These are phyloP conservation scores for Anastatica hierochuntica DNA, from an alignment of 345 rosid genomes.

Conservation along the genomic window DNA sequence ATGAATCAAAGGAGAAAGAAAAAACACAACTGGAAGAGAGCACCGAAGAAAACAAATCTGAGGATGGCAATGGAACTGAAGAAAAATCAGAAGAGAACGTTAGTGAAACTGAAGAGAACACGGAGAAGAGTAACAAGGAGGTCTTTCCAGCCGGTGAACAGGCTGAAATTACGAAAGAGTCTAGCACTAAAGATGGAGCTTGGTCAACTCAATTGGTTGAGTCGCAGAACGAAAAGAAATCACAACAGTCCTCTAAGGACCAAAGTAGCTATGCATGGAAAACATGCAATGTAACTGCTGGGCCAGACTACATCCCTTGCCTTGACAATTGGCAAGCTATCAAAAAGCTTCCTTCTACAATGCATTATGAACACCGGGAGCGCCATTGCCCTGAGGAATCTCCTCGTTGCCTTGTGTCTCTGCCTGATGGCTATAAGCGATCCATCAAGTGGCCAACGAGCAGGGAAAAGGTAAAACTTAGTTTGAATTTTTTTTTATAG, in stretches of 20 bases:
- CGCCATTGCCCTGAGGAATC: conserved; percentile 86
- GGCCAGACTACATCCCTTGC: conserved; percentile 92
- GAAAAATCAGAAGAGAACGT: conserved; percentile 17
- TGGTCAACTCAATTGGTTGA: conserved; percentile 77
- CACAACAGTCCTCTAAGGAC: conserved; percentile 31
- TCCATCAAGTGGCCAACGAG: conserved; percentile 86
- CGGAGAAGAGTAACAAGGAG: conserved; percentile 31
- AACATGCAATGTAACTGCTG: conserved; percentile 75
- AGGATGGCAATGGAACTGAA: conserved; percentile 15
- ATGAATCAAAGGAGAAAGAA: conserved; percentile 23
- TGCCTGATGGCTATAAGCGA: conserved; percentile 62
- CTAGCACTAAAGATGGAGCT: conserved; percentile 49
- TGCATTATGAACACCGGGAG: conserved; percentile 90
- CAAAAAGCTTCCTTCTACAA: conserved; percentile 55
- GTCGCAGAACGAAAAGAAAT: conserved; percentile 79
- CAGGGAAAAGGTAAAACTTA: conserved; percentile 66
- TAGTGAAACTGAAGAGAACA: conserved; percentile 17
- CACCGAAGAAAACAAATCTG: conserved; percentile 27
- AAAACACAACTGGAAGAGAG: conserved; percentile 28
- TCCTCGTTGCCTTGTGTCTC: conserved; percentile 74
- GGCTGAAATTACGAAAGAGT: conserved; percentile 60
- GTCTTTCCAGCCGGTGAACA: conserved; percentile 40
- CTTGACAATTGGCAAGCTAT: conserved; percentile 81
- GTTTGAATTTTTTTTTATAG: too few species aligned
- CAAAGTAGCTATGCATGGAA: too few species aligned